Evolutionary conservation across 2,329 filamentous ascomycete species (phyloP).

Genomic region (Cladosporium austrohemisphaericum): DNA sequence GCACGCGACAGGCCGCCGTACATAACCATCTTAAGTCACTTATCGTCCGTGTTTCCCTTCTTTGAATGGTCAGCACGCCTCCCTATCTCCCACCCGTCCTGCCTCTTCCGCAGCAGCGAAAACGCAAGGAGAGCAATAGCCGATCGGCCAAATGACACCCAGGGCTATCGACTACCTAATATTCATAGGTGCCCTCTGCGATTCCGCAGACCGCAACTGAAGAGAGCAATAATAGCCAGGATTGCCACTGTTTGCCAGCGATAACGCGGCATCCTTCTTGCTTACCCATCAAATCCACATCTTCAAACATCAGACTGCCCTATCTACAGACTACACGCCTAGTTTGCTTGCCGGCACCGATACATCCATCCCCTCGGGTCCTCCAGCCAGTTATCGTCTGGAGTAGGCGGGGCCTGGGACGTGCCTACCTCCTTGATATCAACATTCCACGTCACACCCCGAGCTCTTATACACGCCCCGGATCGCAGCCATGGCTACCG

Average conservation of each 20-base stretch:
- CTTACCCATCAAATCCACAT: conserved; percentile 19
- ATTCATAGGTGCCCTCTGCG: conserved; percentile 32
- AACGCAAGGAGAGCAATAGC: background rate
- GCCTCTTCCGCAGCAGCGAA: background rate
- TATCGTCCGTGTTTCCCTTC: conserved; percentile 1
- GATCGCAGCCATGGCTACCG: conserved; percentile 41
- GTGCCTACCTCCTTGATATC: conserved; percentile 19
- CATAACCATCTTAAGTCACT: conserved; percentile 5
- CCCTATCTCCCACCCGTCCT: background rate
- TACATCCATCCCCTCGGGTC: background rate
- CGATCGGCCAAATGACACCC: conserved; percentile 32
- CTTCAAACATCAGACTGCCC: conserved; percentile 14
- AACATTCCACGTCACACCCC: conserved; percentile 20
- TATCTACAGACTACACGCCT: conserved; percentile 16
- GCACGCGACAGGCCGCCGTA: background rate
- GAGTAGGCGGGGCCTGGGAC: conserved; percentile 13
- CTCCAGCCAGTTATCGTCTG: conserved; percentile 12
- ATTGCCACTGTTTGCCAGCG: background rate
- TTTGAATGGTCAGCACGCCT: conserved; percentile 3
- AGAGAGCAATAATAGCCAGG: conserved; percentile 4
- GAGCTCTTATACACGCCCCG: conserved; percentile 16
- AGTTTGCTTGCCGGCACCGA: conserved; percentile 7
- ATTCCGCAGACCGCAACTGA: conserved; percentile 24
- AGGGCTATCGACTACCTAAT: conserved; percentile 33
- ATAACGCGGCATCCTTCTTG: conserved; percentile 15